Percentiles rank a stretch among this genome's conserved stretches.
phyloP scores from a whole-genome alignment of 768 basidiomycete species.

The Strobilomyces dryophilus region DNA sequence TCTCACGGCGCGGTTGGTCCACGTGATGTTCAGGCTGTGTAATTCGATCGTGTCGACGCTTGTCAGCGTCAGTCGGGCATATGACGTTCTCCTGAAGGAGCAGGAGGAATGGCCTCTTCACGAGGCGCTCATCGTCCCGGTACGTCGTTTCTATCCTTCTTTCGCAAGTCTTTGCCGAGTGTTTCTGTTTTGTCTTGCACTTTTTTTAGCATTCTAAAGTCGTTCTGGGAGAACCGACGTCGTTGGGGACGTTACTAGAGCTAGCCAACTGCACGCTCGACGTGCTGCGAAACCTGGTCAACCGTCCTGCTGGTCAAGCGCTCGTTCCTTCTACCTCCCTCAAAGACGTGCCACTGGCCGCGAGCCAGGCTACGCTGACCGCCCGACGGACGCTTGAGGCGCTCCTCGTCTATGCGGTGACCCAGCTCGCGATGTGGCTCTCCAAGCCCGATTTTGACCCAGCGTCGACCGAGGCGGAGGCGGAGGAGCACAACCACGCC shows the following conservation, averaged over 20 bases:
- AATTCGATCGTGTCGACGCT: slow-evolving; percentile 68
- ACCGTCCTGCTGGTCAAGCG: slow-evolving; percentile 55
- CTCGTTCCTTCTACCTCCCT: slow-evolving; percentile 35
- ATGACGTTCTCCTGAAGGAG: slow-evolving; percentile 58
- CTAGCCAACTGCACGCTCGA: slow-evolving; percentile 75
- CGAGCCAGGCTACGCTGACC: slow-evolving; percentile 53
- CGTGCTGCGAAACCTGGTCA: slow-evolving; percentile 62
- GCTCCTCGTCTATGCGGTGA: slow-evolving; percentile 64
- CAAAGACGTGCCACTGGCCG: slow-evolving; percentile 37
- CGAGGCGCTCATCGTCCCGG: slow-evolving; percentile 69
- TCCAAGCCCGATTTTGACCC: slow-evolving; percentile 66
- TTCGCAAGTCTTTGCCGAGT: background rate
- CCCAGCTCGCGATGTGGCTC: slow-evolving; percentile 77
- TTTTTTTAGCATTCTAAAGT: slow-evolving; percentile 73
- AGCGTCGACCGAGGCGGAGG: slow-evolving; percentile 38
- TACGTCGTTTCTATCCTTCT: slow-evolving; percentile 34
- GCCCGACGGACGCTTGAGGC: slow-evolving; percentile 63
- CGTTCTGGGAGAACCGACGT: slow-evolving; percentile 76
- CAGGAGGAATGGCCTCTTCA: slow-evolving; percentile 69
- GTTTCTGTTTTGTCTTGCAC: background rate
- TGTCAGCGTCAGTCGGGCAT: slow-evolving; percentile 64
- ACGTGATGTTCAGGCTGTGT: slow-evolving; percentile 66
- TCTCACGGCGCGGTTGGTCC: slow-evolving; percentile 64
- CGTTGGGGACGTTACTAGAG: slow-evolving; percentile 84
- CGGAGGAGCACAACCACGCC: slow-evolving; percentile 35